Conservation (phyloP, 1,139 yeast genomes). For the Debaryomyces sp. region DNA sequence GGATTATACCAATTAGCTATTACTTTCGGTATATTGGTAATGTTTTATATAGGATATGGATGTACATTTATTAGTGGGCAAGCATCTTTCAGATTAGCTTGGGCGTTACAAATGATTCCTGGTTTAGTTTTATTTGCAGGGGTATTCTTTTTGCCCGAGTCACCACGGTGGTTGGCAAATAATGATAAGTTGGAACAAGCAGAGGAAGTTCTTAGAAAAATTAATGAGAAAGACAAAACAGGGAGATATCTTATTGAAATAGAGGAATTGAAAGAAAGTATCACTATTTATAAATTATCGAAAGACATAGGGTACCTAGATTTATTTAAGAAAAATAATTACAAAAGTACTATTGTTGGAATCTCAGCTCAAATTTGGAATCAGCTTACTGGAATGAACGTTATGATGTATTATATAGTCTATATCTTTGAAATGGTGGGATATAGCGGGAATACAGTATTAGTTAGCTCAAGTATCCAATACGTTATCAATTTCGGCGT, state of each 20-base stretch:
- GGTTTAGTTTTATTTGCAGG: constrained; percentile 49
- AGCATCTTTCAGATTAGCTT: constrained; percentile 51
- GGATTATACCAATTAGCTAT: constrained; percentile 47
- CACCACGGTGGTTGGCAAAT: constrained; percentile 43
- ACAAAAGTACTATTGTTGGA: constrained; percentile 31
- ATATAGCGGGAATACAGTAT: constrained; percentile 26
- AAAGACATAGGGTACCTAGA: constrained; percentile 30
- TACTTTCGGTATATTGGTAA: constrained; percentile 42
- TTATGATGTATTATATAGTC: constrained; percentile 40
- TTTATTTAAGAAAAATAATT: constrained; percentile 33
- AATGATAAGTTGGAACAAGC: constrained; percentile 39
- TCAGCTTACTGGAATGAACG: constrained; percentile 42
- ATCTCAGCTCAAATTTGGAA: constrained; percentile 39
- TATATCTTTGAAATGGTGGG: constrained; percentile 40
- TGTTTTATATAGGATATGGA: constrained; percentile 43
- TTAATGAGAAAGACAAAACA: constrained; percentile 33
- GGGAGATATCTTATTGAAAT: constrained; percentile 33
- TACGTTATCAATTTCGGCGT: constrained; percentile 40
- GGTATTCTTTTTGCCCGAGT: constrained; percentile 38
- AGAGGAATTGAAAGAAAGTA: constrained; percentile 35
- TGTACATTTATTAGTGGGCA: constrained; percentile 37
- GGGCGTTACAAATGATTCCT: constrained; percentile 59
- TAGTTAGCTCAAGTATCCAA: constrained; percentile 35
- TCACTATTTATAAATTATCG: constrained; percentile 27
- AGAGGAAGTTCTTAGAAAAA: constrained; percentile 30